Base-by-base conservation (phyloP, 192 early-diverging fungal genomes). In the Bifiguratus adelaidae region DNA sequence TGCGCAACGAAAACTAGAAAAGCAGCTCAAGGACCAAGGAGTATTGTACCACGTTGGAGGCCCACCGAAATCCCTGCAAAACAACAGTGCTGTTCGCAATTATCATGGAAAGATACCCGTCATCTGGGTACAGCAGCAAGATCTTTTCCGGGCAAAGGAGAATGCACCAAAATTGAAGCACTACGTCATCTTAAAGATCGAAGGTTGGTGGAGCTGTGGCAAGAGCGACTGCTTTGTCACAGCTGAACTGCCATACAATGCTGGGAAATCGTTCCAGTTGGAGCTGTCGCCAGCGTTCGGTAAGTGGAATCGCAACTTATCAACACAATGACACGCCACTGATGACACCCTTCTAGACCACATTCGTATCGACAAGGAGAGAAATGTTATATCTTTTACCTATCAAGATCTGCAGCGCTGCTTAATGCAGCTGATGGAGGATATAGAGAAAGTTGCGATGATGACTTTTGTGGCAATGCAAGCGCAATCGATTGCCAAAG, bases 401-500 rank as follows among this genome's bases (percentile, higher is more conserved):
- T 65, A 65, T 36, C 33, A 48, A 4, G 40, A 65, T 19, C 38
- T 65, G 23, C 48, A 59, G 18, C 46, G 28, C n/a, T 58, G 56
- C 34, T 30, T 65, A 25, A 44, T 51, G 36, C 47, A 42, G 2
- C 58, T 65, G 24, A 42, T 65, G 29, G 34, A 47, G 7, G 62
- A 65, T 48, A 58, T 55, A 56, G 62, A 65, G 24, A 52, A 52
- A 2, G 45, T 58, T 4, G 56, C 58, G 25, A 65, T 65, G 62
- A 65, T 65, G 62, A 52, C 33, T 13, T 52, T 58, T 30, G 29
- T 65, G 12, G 30, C 62, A n/a, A 53, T 51, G 28, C 56, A 58
- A 44, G 41, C n/a, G n/a, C n/a, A n/a, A n/a, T n/a, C n/a, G n/a
- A n/a, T n/a, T n/a, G n/a, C n/a, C n/a, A n/a, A n/a, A n/a, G n/a